phyloP scores from a whole-genome alignment of 1,284 basidiomycete species.

The Ustilago sp. region DNA sequence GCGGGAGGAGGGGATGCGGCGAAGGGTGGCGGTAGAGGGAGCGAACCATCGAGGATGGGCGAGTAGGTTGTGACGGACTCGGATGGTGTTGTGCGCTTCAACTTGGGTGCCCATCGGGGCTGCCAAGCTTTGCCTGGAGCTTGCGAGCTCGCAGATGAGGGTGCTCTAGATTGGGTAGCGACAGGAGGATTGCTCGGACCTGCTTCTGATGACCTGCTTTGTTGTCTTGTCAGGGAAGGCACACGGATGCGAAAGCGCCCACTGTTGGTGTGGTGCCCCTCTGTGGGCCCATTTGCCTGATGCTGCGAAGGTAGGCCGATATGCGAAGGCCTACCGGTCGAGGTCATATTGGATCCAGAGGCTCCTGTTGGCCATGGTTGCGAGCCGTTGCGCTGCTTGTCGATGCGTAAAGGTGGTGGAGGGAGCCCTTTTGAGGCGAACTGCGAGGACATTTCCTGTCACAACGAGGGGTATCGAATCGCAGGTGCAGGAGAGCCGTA shows the following conservation, averaged over 20 bases:
- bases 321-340: conserved; percentile 2
- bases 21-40: conserved; percentile 13
- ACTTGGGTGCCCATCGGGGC: conserved; percentile 45
- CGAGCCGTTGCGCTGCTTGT: conserved; percentile 15
- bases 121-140: conserved; percentile 24
- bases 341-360: not conserved
- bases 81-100: conserved; percentile 26
- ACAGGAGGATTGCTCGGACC: not conserved
- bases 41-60: conserved; percentile 16
- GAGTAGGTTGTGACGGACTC: conserved; percentile 33
- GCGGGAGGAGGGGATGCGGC: conserved; percentile 37
- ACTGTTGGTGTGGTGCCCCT: conserved; percentile 18
- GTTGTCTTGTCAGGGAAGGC: conserved; percentile 22
- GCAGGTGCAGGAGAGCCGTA: not conserved
- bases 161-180: not conserved
- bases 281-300: not conserved
- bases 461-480: not conserved
- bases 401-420: conserved; percentile 32
- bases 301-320: not conserved
- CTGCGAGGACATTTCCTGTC: conserved; percentile 16
- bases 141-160: conserved; percentile 6
- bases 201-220: conserved; percentile 6
- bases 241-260: conserved; percentile 36
- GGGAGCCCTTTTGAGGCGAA: conserved; percentile 28
- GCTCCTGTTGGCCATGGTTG: not conserved